Base-by-base conservation (phyloP, 2,329 filamentous ascomycete species). In the Cladosporium halotolerans region DNA sequence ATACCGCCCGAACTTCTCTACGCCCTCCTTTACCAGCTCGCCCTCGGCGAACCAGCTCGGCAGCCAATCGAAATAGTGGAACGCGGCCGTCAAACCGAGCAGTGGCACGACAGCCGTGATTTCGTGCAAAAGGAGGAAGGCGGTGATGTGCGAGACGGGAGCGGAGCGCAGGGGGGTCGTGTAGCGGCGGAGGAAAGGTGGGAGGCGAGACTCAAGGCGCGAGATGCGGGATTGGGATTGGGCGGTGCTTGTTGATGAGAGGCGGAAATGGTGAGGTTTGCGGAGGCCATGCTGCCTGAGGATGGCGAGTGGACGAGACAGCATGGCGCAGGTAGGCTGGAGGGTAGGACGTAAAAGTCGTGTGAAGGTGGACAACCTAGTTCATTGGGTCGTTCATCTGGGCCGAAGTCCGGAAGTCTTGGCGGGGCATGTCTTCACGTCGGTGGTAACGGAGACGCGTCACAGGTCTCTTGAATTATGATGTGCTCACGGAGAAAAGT, bases 41-140 rank as follows among this genome's bases (percentile, higher is more conserved):
- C 75, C 75, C 59, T 84, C 79, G 28, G 69, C 66, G 41, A 78
- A 70, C 58, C 73, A 75, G 4, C 78, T 71, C 0, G 92, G 90
- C 28, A 89, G 77, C 77, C 86, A 87, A 57, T 83, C 76, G 1
- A 82, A 83, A 67, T 89, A 90, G 72, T 97, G 88, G 70, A 99
- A 96, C 1, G 82, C 68, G 1, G 79, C 84, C 18, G 88, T 83
- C 1, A 97, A 78, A 0, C 81, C 85, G 38, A 95, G 68, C 0
- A 97, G 72, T 0, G 92, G 92, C 1, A 92, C 70, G 9, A 96
- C 73, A 9, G 93, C 92, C 0, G 93, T 97, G 42, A 96, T 68
- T 70, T 99, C 93, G 74, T 99, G 93, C 0, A 99, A 79, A 38
- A 96, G 75, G 9, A 97, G 76, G 69, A 99, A 99, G 0, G 92